phyloP scores from a whole-genome alignment of 257 asterid genomes.

The Solanum boliviense region DNA sequence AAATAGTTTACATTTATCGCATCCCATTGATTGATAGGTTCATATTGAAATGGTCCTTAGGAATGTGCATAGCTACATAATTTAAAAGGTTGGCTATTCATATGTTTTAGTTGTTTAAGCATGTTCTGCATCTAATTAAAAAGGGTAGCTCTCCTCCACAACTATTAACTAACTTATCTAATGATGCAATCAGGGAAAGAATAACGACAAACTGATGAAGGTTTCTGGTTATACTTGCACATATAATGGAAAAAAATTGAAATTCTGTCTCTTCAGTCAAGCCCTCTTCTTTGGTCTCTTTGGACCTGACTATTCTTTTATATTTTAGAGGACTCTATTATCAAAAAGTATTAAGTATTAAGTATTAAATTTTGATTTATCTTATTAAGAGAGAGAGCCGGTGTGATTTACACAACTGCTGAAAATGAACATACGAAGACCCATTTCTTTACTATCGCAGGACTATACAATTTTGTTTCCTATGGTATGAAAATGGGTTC shows the following conservation, averaged over 20 bases:
- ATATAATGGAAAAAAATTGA: not conserved
- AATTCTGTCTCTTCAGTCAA: not conserved
- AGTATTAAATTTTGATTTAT: not conserved
- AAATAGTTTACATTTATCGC: not conserved
- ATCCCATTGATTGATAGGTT: not conserved
- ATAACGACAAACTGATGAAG: not conserved
- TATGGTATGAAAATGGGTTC: not conserved
- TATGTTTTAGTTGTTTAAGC: not conserved
- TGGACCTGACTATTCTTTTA: not conserved
- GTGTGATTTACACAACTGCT: not conserved
- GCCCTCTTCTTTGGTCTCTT: not conserved
- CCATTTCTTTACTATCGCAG: not conserved
- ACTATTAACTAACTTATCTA: not conserved
- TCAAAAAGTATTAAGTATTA: not conserved
- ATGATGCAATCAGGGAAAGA: not conserved
- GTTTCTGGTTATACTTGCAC: not conserved
- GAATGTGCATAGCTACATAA: not conserved
- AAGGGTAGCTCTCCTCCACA: not conserved
- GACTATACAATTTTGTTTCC: not conserved
- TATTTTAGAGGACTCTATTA: not conserved
- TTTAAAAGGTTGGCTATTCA: not conserved
- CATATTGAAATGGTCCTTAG: not conserved
- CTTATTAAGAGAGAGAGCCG: not conserved
- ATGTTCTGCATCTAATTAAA: not conserved
- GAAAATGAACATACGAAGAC: not conserved